Conservation (phyloP, 2,329 filamentous ascomycete genomes). For the Phaeoacremonium minimum region DNA sequence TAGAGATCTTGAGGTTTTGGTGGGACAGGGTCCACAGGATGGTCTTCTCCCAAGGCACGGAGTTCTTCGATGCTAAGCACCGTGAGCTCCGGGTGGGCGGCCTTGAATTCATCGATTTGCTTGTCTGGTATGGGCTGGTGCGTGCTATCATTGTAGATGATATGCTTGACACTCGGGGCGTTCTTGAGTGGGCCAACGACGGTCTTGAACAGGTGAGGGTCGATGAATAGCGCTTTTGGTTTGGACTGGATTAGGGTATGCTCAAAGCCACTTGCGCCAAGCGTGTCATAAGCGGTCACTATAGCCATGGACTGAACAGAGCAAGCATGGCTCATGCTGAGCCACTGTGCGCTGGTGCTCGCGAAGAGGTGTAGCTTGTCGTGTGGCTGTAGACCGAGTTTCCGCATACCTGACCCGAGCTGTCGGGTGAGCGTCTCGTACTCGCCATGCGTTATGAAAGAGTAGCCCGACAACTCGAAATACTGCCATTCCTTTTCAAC, state of each 20-base stretch:
- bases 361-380: constrained; percentile 79
- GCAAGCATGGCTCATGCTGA: constrained; percentile 72
- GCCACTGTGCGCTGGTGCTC: constrained; percentile 81
- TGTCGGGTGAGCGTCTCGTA: constrained; percentile 68
- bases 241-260: constrained; percentile 82
- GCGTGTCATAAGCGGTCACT: constrained; percentile 91
- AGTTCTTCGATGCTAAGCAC: constrained; percentile 54
- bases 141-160: constrained; percentile 59
- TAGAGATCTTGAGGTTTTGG: constrained; percentile 74
- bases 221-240: constrained; percentile 79
- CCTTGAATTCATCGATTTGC: constrained; percentile 52
- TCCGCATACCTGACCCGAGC: constrained; percentile 68
- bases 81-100: constrained; percentile 48
- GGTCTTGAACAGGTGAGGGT: constrained; percentile 70
- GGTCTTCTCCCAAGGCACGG: constrained; percentile 56
- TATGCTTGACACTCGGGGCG: constrained; percentile 48
- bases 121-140: constrained; percentile 46
- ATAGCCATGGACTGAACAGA: constrained; percentile 84
- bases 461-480: constrained; percentile 77
- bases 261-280: constrained; percentile 77
- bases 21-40: constrained; percentile 66
- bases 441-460: constrained; percentile 74
- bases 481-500: constrained; percentile 90
- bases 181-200: constrained; percentile 52
- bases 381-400: constrained; percentile 63